Evolutionary conservation across 805 yeast species (phyloP), one percentile per base, ranked within the genome.

Genomic region (Kazachstania taianensis): DNA sequence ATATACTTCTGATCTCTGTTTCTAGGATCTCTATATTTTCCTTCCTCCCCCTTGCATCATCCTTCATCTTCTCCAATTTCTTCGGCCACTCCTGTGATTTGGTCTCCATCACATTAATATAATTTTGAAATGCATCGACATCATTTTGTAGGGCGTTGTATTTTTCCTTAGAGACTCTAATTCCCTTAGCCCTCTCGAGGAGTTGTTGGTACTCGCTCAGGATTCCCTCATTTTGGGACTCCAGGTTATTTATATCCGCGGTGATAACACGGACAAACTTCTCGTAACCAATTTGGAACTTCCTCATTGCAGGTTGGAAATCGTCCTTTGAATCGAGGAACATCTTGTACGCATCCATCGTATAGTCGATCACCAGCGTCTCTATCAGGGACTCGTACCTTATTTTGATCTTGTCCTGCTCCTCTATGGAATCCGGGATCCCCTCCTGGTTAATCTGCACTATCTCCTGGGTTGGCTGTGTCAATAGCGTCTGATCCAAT

Each of bases 111-210:
- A 73, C 66, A 30, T 73, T 73, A 36, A 81, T 75, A 50, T 80
- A 83, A n/a, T 75, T 78, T 46, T 72, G 69, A 49, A 83, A 81
- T 55, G 81, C 80, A 30, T 63, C 62, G 29, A 80, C 65, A 55
- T 85, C 95, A 42, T 73, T 72, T 43, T 78, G 81, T 37, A 85
- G 61, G 1, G 84, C 81, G 41, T 65, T 66, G 5, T 74, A 57
- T 51, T 78, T 76, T 49, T 70, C 72, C 38, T 69, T 69, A 17
- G 78, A 71, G 16, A 68, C 61, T 32, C 68, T 69, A 24, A 77
- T 60, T 14, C 64, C 59, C 17, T 68, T 66, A 33, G 68, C 61
- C 42, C 73, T 72, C 5, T 59, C 57, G 27, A 65, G 53, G 1
- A 75, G 46, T 17, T 60, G 62, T 19, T 67, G 59, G 35, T 66